Evolutionary conservation across 768 basidiomycete species (phyloP).

Genomic region (Rhizopogon vesiculosus): DNA sequence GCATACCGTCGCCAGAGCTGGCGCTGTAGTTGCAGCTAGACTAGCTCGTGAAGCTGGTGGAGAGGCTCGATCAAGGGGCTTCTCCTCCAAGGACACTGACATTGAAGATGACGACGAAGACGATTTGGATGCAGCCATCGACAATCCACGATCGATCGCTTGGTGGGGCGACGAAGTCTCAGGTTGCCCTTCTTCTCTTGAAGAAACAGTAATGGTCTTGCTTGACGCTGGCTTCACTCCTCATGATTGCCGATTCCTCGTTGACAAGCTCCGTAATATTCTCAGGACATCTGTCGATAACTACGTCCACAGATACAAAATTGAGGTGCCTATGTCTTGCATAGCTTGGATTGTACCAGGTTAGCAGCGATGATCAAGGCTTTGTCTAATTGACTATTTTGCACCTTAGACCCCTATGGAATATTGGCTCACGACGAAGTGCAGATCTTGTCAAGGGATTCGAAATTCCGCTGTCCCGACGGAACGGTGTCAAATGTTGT

Average conservation of each 20-base stretch:
- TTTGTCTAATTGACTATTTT: background rate
- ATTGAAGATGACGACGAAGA: slow-evolving; percentile 37
- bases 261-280: slow-evolving; percentile 49
- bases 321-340: slow-evolving; percentile 53
- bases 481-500: slow-evolving; percentile 46
- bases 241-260: slow-evolving; percentile 39
- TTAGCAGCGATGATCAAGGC: slow-evolving; percentile 6
- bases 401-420: slow-evolving; percentile 42
- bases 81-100: slow-evolving; percentile 32
- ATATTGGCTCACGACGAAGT: slow-evolving; percentile 52
- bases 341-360: slow-evolving; percentile 62
- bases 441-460: slow-evolving; percentile 46
- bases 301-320: slow-evolving; percentile 37
- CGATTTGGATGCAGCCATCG: slow-evolving; percentile 15
- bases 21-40: slow-evolving; percentile 37
- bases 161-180: slow-evolving; percentile 70
- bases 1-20: slow-evolving; percentile 33
- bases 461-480: slow-evolving; percentile 35
- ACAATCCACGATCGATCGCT: slow-evolving; percentile 43
- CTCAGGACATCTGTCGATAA: slow-evolving; percentile 40
- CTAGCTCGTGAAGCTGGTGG: slow-evolving; percentile 28
- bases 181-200: slow-evolving; percentile 53
- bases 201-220: slow-evolving; percentile 55
- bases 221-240: slow-evolving; percentile 60
- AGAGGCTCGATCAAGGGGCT: slow-evolving; percentile 40